These are phyloP conservation scores for Gremmenia infestans DNA, from an alignment of 2,329 filamentous ascomycete genomes.

Conservation along the genomic window DNA sequence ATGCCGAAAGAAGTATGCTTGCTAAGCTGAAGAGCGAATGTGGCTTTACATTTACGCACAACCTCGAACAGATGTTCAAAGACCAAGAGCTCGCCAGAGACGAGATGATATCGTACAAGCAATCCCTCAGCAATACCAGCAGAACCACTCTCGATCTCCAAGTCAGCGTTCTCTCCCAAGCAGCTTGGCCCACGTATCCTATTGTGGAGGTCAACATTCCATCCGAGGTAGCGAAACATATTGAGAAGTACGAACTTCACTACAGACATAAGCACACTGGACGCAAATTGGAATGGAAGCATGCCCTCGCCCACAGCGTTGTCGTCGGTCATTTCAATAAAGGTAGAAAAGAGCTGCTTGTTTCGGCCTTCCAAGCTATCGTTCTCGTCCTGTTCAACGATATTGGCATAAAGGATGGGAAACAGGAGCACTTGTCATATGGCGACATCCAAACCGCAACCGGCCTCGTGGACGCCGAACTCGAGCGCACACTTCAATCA, in stretches of 20 bases:
- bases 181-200: constrained; percentile 89
- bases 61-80: constrained; percentile 98
- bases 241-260: constrained; percentile 75
- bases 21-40: constrained; percentile 88
- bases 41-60: constrained; percentile 90
- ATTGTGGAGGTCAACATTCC: constrained; percentile 71
- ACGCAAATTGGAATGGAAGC: constrained; percentile 84
- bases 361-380: constrained; percentile 88
- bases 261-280: constrained; percentile 90
- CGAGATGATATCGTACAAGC: constrained; percentile 86
- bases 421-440: constrained; percentile 67
- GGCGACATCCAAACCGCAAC: constrained; percentile 69
- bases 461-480: constrained; percentile 68
- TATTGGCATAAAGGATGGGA: constrained; percentile 43
- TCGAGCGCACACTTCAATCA: constrained; percentile 88
- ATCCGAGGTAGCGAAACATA: constrained; percentile 65
- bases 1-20: constrained; percentile 95
- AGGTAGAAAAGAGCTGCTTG: constrained; percentile 79
- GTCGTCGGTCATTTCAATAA: constrained; percentile 75
- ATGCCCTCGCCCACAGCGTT: constrained; percentile 85
- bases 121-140: constrained; percentile 47
- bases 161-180: constrained; percentile 85
- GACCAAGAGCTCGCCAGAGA: constrained; percentile 91
- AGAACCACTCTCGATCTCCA: constrained; percentile 63
- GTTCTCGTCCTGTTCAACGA: constrained; percentile 89